Evolutionary conservation across 2,329 filamentous ascomycete genomes (phyloP).

Genomic region (Chrysoporthe deuterocubensis): DNA sequence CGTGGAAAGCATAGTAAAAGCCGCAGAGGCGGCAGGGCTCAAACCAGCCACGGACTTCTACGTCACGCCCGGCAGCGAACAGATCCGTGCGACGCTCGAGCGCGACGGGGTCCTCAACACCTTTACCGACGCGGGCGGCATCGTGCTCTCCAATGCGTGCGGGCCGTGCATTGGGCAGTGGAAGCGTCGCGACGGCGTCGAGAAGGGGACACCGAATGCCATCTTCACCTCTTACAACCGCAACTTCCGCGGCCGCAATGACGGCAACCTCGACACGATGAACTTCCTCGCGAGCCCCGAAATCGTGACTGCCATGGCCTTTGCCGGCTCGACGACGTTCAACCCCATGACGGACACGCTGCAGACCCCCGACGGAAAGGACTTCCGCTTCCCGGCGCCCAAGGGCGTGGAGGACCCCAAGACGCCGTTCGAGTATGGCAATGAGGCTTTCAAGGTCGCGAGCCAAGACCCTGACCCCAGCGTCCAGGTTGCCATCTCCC

Average conservation of each 20-base stretch:
- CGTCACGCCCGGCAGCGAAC: slow-evolving; percentile 94
- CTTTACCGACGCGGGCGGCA: slow-evolving; percentile 84
- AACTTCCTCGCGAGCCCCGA: slow-evolving; percentile 98
- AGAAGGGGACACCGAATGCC: slow-evolving; percentile 86
- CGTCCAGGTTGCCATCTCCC: slow-evolving; percentile 76
- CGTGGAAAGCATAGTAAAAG: slow-evolving; percentile 89
- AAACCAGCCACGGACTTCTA: slow-evolving; percentile 92
- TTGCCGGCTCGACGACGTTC: slow-evolving; percentile 90
- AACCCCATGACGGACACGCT: slow-evolving; percentile 92
- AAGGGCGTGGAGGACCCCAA: slow-evolving; percentile 68
- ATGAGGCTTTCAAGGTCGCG: slow-evolving; percentile 73
- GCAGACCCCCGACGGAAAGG: slow-evolving; percentile 75
- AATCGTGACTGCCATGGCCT: slow-evolving; percentile 94
- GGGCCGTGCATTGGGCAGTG: slow-evolving; percentile 94
- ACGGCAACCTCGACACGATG: slow-evolving; percentile 96
- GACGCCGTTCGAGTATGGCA: slow-evolving; percentile 75
- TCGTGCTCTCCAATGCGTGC: slow-evolving; percentile 92
- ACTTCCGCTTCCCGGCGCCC: slow-evolving; percentile 85
- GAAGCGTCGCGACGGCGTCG: slow-evolving; percentile 84
- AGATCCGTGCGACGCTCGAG: slow-evolving; percentile 92
- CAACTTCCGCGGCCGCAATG: slow-evolving; percentile 96
- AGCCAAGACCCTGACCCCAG: slow-evolving; percentile 72
- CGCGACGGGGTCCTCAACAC: slow-evolving; percentile 85
- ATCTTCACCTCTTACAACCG: slow-evolving; percentile 98
- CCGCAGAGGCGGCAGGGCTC: slow-evolving; percentile 85